Percentiles rank a stretch among this genome's conserved stretches.
Evolutionary conservation across 2,329 filamentous ascomycete genomes (phyloP).

Genomic region (Alternaria ventricosa): DNA sequence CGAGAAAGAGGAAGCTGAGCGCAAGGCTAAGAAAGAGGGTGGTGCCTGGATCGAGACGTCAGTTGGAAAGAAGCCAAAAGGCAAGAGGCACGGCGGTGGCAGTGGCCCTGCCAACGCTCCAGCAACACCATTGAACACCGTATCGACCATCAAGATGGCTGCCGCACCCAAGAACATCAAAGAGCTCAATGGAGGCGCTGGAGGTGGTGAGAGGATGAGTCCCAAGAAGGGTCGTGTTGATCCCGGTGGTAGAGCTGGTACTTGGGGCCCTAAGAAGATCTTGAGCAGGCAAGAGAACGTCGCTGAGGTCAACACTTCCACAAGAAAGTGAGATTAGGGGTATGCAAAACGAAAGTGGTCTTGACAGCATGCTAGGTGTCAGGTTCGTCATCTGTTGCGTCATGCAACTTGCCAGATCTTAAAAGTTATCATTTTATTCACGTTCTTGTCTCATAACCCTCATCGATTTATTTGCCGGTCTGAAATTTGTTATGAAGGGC

Average conservation of each 20-base stretch:
- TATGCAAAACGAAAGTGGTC: background rate
- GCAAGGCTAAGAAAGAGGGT: slow-evolving; percentile 25
- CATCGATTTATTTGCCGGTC: background rate
- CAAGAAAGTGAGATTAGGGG: background rate
- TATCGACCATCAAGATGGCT: slow-evolving; percentile 13
- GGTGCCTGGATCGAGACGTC: slow-evolving; percentile 29
- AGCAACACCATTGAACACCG: background rate
- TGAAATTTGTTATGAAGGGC: background rate
- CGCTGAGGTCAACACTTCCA: background rate
- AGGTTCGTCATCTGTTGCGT: background rate
- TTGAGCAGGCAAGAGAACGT: slow-evolving; percentile 28
- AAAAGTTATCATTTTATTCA: background rate
- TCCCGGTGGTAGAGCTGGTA: slow-evolving; percentile 26
- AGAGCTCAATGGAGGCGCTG: background rate
- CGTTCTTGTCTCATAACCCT: background rate
- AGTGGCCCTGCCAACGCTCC: background rate
- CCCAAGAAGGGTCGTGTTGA: slow-evolving; percentile 18
- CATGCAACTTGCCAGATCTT: background rate
- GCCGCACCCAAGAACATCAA: slow-evolving; percentile 10
- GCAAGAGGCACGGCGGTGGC: slow-evolving; percentile 11
- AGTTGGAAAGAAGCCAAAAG: slow-evolving; percentile 22
- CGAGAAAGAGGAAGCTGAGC: slow-evolving; percentile 22
- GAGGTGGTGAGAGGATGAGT: slow-evolving; percentile 5
- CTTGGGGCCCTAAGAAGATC: slow-evolving; percentile 38
- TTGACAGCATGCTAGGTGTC: background rate